These are phyloP conservation scores for Clavaria fumosa DNA, from an alignment of 768 basidiomycete genomes.

Conservation along the genomic window DNA sequence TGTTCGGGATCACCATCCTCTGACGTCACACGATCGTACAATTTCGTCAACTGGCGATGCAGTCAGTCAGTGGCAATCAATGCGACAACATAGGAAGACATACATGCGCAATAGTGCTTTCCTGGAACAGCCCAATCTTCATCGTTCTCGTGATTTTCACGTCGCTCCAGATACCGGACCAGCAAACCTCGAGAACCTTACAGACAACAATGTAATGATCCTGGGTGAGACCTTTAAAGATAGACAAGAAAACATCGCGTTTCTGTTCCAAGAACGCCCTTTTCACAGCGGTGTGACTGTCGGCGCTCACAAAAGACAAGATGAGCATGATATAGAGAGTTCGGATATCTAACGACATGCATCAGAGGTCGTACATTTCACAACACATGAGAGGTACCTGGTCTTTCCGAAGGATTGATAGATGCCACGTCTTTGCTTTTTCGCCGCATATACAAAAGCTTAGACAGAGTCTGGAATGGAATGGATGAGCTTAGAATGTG, in stretches of 20 bases:
- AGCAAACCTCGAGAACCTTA: constrained; percentile 55
- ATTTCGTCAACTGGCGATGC: constrained; percentile 42
- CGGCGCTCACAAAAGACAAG: constrained; percentile 48
- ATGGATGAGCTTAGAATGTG: constrained; percentile 1
- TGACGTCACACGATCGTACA: constrained; percentile 47
- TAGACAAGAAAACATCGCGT: constrained; percentile 40
- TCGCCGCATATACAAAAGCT: constrained; percentile 55
- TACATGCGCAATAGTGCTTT: constrained; percentile 50
- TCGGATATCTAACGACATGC: constrained; percentile 47
- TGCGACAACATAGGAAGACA: constrained; percentile 8
- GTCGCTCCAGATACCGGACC: constrained; percentile 68
- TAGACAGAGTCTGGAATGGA: constrained; percentile 55
- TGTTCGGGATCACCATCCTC: constrained; percentile 36
- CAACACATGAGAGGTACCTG: constrained; percentile 27
- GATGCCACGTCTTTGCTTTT: constrained; percentile 30
- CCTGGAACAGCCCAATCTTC: constrained; percentile 60
- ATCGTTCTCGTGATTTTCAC: constrained; percentile 51
- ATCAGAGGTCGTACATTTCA: constrained; percentile 5
- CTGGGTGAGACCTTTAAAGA: constrained; percentile 60
- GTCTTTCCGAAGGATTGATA: constrained; percentile 30
- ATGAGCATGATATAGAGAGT: constrained; percentile 61
- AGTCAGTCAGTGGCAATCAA: constrained; percentile 2
- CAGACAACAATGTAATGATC: constrained; percentile 49
- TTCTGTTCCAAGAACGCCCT: constrained; percentile 55
- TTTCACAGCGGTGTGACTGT: constrained; percentile 38